phyloP scores from a whole-genome alignment of 441 rosid species.

The Populus trichocarpa region DNA sequence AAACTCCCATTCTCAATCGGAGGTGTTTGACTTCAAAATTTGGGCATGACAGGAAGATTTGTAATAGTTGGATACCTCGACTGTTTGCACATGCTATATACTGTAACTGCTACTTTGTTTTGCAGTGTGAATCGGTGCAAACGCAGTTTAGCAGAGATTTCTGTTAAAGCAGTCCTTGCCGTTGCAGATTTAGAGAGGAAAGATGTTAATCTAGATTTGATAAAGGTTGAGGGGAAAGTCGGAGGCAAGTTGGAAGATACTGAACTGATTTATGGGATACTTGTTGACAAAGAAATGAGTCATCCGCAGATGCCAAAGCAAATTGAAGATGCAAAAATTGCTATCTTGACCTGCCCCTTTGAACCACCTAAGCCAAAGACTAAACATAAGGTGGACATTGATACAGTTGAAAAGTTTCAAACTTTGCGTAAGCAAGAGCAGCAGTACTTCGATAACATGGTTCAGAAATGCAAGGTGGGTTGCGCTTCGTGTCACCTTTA shows the following conservation, averaged over 20 bases:
- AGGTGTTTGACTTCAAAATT: not conserved
- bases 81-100: not conserved
- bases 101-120: slow-evolving; percentile 13
- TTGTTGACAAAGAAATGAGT: slow-evolving; percentile 93
- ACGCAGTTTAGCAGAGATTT: slow-evolving; percentile 84
- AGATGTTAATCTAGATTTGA: slow-evolving; percentile 91
- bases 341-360: slow-evolving; percentile 94
- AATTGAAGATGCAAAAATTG: slow-evolving; percentile 92
- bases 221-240: slow-evolving; percentile 94
- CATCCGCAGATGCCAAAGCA: slow-evolving; percentile 98
- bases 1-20: not conserved
- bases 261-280: slow-evolving; percentile 79
- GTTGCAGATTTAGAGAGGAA: slow-evolving; percentile 96
- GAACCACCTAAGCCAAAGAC: slow-evolving; percentile 99
- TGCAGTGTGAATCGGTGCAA: slow-evolving; percentile 93
- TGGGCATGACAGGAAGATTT: not conserved
- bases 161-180: slow-evolving; percentile 92
- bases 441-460: slow-evolving; percentile 97
- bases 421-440: slow-evolving; percentile 85
- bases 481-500: not conserved
- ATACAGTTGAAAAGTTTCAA: slow-evolving; percentile 93
- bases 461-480: slow-evolving; percentile 89
- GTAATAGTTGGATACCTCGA: not conserved
- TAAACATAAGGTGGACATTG: slow-evolving; percentile 98
- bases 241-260: slow-evolving; percentile 94